Evolutionary conservation across 768 basidiomycete species (phyloP), one percentile per base, ranked within the genome.

Genomic region (Boletus barrowsii): DNA sequence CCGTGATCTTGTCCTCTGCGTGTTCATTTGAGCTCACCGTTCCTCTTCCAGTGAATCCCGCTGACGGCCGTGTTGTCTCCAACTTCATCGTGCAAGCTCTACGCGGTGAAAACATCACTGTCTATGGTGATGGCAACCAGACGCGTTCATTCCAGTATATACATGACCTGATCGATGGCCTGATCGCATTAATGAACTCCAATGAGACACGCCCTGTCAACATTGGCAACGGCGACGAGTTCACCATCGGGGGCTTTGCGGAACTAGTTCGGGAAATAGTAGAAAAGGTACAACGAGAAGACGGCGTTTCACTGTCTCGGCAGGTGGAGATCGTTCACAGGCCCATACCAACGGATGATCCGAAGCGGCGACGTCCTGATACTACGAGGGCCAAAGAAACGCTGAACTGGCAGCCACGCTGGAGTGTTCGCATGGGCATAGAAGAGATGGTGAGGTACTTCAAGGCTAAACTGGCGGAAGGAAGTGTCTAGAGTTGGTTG

Each of bases 1-100:
- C 42, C n/a, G 54, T 56, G 84, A 10, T 40, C 8, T 80, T 83
- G 35, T 32, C 20, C 37, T 32, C 41, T 32, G 29, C 8, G 39
- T 40, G 33, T 64, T 32, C 33, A 22, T 41, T 3, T 59, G 53
- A 65, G 65, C 62, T 64, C 69, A 47, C 68, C 64, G 53, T 69
- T 29, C 1, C 5, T 29, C 22, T 35, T 53, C 40, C 49, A 92
- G 89, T 97, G 95, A 97, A 97, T 76, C 93, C 95, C 8, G 83
- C 83, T 67, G 97, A 98, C 67, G 97, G 97, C 14, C 91, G 97
- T 54, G 95, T 99, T 61, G 97, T 99, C 26, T 96, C 93, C 67
- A 99, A 99, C 76, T 99, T 99, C 73, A 96, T 97, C 69, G 90
- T 98, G 48, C 95, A 98, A 65, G 97, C 97, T 15, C 83, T 99